Evolutionary conservation across 176 grass and related monocot genomes (phyloP).

Genomic region (Carex pumila): DNA sequence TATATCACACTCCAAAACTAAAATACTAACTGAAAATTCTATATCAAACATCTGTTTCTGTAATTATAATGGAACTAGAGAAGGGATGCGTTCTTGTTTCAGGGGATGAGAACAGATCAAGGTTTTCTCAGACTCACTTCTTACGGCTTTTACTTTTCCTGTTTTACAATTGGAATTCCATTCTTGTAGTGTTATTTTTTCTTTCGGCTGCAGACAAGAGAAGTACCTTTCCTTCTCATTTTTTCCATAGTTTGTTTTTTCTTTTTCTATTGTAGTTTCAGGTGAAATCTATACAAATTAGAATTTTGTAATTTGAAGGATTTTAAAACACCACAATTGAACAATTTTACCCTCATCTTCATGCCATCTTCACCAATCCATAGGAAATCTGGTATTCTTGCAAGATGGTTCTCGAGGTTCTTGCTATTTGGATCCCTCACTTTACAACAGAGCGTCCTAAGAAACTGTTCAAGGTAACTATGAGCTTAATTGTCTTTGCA

Average conservation of each 20-base stretch:
- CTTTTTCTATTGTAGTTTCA: background rate
- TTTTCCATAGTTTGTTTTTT: background rate
- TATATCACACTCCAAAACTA: background rate
- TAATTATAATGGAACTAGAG: background rate
- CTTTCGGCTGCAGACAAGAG: too few species aligned
- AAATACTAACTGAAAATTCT: background rate
- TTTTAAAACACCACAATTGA: background rate
- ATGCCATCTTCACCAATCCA: slow-evolving; percentile 88
- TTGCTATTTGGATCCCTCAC: slow-evolving; percentile 44
- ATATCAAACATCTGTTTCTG: background rate
- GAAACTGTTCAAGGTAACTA: slow-evolving; percentile 27
- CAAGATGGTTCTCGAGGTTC: slow-evolving; percentile 50
- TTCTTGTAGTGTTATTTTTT: too few species aligned
- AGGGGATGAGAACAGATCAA: too few species aligned
- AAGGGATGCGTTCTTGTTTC: background rate
- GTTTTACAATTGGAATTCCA: background rate
- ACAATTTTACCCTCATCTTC: slow-evolving; percentile 66
- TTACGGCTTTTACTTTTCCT: background rate
- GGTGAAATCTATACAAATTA: background rate
- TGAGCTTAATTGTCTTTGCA: background rate
- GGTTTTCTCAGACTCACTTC: too few species aligned
- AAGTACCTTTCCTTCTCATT: background rate
- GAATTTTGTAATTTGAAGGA: background rate
- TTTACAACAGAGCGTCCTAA: slow-evolving; percentile 53
- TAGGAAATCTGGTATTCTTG: slow-evolving; percentile 56